These are phyloP conservation scores for Stenogyne calaminthoides DNA, from an alignment of 305 asterid species.

Conservation along the genomic window DNA sequence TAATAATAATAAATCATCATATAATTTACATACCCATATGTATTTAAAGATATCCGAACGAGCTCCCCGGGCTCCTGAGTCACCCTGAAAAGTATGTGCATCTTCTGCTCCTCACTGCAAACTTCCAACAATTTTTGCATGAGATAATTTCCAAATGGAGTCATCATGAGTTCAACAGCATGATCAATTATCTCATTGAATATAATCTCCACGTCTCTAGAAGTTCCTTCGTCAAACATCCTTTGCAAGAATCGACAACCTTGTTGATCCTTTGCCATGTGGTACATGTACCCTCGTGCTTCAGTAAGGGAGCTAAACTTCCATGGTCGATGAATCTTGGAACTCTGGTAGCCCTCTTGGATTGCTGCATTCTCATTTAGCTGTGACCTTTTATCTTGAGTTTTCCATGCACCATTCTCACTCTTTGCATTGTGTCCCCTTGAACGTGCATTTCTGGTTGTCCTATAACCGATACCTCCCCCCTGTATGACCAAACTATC, in stretches of 20 bases:
- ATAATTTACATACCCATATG: slow-evolving; percentile 63
- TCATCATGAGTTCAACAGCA: slow-evolving; percentile 81
- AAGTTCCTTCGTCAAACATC: slow-evolving; percentile 76
- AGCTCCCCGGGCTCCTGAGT: slow-evolving; percentile 67
- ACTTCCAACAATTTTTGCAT: slow-evolving; percentile 78
- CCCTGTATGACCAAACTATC: slow-evolving; percentile 53
- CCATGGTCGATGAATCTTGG: slow-evolving; percentile 38
- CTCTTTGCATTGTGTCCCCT: slow-evolving; percentile 36
- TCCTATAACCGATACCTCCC: slow-evolving; percentile 33
- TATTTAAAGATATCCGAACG: slow-evolving; percentile 66
- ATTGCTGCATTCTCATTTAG: slow-evolving; percentile 34
- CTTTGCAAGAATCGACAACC: slow-evolving; percentile 91
- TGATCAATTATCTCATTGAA: slow-evolving; percentile 70
- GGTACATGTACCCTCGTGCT: slow-evolving; percentile 53
- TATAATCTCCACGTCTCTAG: slow-evolving; percentile 61
- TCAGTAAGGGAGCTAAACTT: slow-evolving; percentile 58
- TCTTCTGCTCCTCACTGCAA: slow-evolving; percentile 74
- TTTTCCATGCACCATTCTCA: slow-evolving; percentile 30
- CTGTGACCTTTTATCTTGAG: slow-evolving; percentile 39
- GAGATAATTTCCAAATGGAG: slow-evolving; percentile 92
- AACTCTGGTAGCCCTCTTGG: slow-evolving; percentile 34
- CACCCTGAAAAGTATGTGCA: slow-evolving; percentile 56
- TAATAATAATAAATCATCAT: slow-evolving; percentile 12
- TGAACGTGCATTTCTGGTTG: slow-evolving; percentile 33
- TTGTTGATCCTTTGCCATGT: slow-evolving; percentile 81